A percentile compares a stretch with the other conserved stretches of the same genome.
phyloP scores from a whole-genome alignment of 23 red algal genomes.

The Gracilaria caudata region DNA sequence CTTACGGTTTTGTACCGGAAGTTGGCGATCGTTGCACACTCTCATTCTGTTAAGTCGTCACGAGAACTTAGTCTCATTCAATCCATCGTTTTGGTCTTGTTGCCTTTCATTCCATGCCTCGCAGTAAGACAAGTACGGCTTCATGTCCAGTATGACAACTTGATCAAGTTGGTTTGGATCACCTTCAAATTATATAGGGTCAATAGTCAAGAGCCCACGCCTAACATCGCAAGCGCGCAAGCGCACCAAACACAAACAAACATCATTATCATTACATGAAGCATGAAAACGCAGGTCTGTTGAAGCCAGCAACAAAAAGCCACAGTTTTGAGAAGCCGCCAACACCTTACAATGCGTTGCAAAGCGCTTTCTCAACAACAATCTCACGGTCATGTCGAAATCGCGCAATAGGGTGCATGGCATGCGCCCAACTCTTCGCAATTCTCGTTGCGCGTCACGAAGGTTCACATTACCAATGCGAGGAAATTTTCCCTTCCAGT shows the following conservation, averaged over 20 bases:
- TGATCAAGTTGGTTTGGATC: not conserved
- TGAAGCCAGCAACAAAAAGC: not conserved
- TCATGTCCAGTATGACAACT: slow-evolving; percentile 5
- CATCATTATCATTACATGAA: not conserved
- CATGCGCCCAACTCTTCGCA: not conserved
- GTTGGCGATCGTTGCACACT: too few species aligned
- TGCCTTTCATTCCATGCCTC: slow-evolving; percentile 29
- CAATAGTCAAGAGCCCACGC: not conserved
- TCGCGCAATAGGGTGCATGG: not conserved
- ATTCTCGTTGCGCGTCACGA: not conserved
- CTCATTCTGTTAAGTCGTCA: too few species aligned
- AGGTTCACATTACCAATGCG: not conserved
- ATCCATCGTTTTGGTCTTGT: not conserved
- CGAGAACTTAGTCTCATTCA: not conserved
- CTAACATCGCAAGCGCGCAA: not conserved
- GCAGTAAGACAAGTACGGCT: slow-evolving; percentile 32
- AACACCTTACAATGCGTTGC: slow-evolving; percentile 5
- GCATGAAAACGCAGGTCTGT: not conserved
- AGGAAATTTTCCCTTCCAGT: slow-evolving; percentile 35
- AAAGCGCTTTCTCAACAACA: not conserved
- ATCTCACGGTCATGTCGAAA: not conserved
- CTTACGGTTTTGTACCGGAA: too few species aligned
- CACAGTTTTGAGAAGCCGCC: slow-evolving; percentile 20
- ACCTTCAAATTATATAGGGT: not conserved
- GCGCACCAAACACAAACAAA: slow-evolving; percentile 17